Conservation (phyloP, 2,329 filamentous ascomycete species). For the Neospermospora avenae region DNA sequence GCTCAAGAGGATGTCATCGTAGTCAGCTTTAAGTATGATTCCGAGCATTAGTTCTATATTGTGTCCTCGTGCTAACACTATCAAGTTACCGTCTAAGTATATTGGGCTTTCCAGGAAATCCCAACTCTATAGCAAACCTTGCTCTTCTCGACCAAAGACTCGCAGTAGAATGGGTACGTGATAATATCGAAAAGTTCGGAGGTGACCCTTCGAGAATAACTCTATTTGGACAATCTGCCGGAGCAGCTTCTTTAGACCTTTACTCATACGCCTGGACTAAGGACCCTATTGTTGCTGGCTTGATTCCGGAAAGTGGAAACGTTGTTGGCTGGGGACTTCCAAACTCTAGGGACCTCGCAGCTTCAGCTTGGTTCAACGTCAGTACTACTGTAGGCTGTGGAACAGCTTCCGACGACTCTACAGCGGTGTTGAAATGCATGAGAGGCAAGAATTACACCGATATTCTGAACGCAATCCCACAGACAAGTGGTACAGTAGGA, state of each 20-base stretch:
- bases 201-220: conserved; percentile 54
- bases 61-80: conserved; percentile 11
- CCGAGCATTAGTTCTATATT: neutral
- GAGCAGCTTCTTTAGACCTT: conserved; percentile 49
- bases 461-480: conserved; percentile 25
- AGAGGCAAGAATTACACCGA: conserved; percentile 19
- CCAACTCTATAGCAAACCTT: conserved; percentile 44
- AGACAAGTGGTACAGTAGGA: conserved; percentile 3
- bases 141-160: conserved; percentile 61
- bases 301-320: conserved; percentile 36
- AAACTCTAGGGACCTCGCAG: conserved; percentile 16
- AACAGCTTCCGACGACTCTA: conserved; percentile 21
- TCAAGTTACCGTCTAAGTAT: conserved; percentile 39
- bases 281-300: conserved; percentile 34
- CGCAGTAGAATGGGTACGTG: conserved; percentile 56
- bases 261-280: conserved; percentile 34
- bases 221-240: conserved; percentile 53
- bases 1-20: conserved; percentile 44
- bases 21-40: conserved; percentile 45
- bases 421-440: conserved; percentile 30
- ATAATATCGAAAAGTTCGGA: conserved; percentile 58
- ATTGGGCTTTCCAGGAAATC: conserved; percentile 39
- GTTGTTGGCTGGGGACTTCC: conserved; percentile 29
- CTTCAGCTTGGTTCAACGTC: conserved; percentile 29
- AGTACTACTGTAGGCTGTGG: conserved; percentile 32